phyloP scores from a whole-genome alignment of 805 yeast genomes.

The Candida patagonica region DNA sequence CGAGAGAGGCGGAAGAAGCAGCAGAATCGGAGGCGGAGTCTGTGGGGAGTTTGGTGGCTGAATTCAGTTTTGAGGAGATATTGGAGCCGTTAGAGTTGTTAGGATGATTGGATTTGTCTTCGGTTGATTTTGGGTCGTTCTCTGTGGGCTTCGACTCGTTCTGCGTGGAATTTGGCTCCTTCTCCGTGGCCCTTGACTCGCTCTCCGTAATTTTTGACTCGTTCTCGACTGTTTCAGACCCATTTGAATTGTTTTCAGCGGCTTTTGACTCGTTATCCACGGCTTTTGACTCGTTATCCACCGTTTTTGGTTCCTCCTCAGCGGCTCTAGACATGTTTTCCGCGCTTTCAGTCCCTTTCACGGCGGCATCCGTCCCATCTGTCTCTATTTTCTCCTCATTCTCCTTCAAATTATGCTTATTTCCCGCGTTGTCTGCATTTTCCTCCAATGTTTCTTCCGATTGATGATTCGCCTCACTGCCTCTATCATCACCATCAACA shows the following conservation, averaged over 20 bases:
- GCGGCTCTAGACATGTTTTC: neutral
- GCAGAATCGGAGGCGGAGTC: slow-evolving; percentile 3
- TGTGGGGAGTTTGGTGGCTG: neutral
- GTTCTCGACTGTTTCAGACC: neutral
- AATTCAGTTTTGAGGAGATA: neutral
- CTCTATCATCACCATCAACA: too few species aligned
- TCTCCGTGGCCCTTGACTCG: neutral
- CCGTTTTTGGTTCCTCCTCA: neutral
- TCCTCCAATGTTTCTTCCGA: too few species aligned
- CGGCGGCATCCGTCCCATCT: neutral
- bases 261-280: neutral
- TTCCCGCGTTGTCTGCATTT: too few species aligned
- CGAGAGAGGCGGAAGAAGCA: slow-evolving; percentile 2
- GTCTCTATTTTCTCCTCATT: neutral
- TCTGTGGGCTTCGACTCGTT: neutral
- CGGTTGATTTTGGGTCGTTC: neutral
- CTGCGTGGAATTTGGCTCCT: neutral
- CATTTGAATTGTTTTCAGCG: neutral
- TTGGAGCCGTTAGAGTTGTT: neutral
- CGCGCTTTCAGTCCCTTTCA: neutral
- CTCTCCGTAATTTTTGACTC: neutral
- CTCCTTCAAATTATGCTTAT: too few species aligned
- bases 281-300: neutral
- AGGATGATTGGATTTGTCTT: neutral
- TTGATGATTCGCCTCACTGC: too few species aligned